These are phyloP conservation scores for Spiromastix sp. DNA, from an alignment of 2,329 filamentous ascomycete species.

Conservation along the genomic window DNA sequence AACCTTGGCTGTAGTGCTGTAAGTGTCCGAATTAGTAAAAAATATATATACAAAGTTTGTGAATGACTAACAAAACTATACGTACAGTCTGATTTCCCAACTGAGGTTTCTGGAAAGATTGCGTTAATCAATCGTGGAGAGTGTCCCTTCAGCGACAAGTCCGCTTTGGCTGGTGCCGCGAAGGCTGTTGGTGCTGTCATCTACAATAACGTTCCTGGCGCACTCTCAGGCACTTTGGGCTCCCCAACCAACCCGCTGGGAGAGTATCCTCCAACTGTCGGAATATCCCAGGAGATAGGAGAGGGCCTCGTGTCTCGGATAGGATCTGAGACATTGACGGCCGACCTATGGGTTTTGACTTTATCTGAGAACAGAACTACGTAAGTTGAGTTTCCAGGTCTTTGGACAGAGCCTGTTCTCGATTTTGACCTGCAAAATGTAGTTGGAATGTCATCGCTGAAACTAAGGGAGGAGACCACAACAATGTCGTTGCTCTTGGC, in stretches of 20 bases:
- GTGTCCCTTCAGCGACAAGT: slow-evolving; percentile 64
- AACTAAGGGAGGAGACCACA: slow-evolving; percentile 46
- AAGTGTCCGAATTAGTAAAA: slow-evolving; percentile 7
- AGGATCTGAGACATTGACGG: slow-evolving; percentile 28
- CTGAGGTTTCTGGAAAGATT: slow-evolving; percentile 50
- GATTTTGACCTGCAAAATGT: too few species aligned
- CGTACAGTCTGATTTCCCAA: slow-evolving; percentile 48
- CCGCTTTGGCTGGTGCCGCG: slow-evolving; percentile 54
- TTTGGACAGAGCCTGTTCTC: too few species aligned
- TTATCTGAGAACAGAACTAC: slow-evolving; percentile 39
- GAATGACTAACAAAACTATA: not conserved
- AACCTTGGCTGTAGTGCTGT: slow-evolving; percentile 52
- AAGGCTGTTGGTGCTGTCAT: slow-evolving; percentile 63
- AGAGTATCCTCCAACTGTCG: slow-evolving; percentile 57
- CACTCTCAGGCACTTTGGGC: slow-evolving; percentile 59
- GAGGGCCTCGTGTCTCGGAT: slow-evolving; percentile 46
- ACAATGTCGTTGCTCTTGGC: slow-evolving; percentile 49
- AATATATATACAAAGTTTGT: too few species aligned
- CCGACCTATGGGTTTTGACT: slow-evolving; percentile 33
- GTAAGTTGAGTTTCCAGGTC: slow-evolving; percentile 8
- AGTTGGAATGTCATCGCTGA: slow-evolving; percentile 51
- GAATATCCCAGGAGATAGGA: slow-evolving; percentile 52
- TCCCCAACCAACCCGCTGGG: slow-evolving; percentile 41
- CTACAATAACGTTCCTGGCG: slow-evolving; percentile 60
- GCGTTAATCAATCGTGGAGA: slow-evolving; percentile 60